These are phyloP conservation scores for Fraxinus paxiana DNA, from an alignment of 305 asterid genomes.

Conservation along the genomic window DNA sequence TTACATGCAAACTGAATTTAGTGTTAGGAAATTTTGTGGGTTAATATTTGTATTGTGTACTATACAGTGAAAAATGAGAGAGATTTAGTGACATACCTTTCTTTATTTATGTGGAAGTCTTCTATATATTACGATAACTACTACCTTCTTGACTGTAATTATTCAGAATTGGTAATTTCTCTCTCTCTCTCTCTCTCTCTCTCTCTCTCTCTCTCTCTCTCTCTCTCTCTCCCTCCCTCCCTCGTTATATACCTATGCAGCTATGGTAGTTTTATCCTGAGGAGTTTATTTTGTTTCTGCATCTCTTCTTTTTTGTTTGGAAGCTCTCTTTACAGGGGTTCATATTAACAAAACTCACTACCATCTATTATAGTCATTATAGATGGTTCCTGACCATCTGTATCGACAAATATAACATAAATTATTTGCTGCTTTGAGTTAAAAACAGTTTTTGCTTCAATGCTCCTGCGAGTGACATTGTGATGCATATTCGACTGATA, in stretches of 20 bases:
- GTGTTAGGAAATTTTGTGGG: slow-evolving; percentile 23
- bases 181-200: not conserved
- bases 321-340: not conserved
- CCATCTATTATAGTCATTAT: not conserved
- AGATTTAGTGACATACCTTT: slow-evolving; percentile 19
- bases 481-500: not conserved
- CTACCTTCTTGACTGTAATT: not conserved
- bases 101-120: not conserved
- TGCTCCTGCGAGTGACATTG: not conserved
- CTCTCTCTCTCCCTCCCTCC: too few species aligned
- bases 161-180: slow-evolving; percentile 4
- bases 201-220: too few species aligned
- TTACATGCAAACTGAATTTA: not conserved
- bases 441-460: not conserved
- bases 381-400: not conserved
- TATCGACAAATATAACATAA: not conserved
- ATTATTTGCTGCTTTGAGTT: not conserved
- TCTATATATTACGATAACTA: not conserved
- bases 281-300: not conserved
- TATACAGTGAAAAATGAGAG: slow-evolving; percentile 12
- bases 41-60: slow-evolving; percentile 23
- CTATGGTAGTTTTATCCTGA: not conserved
- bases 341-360: not conserved
- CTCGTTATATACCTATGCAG: not conserved
- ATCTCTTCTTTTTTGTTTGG: not conserved